These are phyloP conservation scores for Lenzites betulinus DNA, from an alignment of 768 basidiomycete genomes.

Conservation along the genomic window DNA sequence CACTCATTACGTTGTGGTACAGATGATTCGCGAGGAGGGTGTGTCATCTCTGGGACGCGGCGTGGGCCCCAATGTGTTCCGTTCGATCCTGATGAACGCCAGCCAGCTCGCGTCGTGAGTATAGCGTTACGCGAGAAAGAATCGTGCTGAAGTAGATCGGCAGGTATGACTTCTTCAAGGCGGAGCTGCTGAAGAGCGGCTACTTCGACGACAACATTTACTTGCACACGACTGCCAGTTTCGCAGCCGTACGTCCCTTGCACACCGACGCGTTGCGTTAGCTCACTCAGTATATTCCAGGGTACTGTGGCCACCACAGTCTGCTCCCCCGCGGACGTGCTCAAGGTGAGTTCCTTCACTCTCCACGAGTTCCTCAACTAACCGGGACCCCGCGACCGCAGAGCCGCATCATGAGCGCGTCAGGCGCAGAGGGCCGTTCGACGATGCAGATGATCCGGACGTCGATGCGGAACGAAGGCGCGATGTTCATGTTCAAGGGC, in stretches of 20 bases:
- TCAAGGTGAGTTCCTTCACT: conserved; percentile 51
- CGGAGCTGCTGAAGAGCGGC: conserved; percentile 67
- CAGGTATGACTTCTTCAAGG: conserved; percentile 92
- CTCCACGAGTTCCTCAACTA: not conserved
- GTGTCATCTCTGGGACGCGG: conserved; percentile 74
- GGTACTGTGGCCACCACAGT: conserved; percentile 89
- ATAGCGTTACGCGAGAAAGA: not conserved
- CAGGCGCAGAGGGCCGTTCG: conserved; percentile 73
- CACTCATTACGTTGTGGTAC: not conserved
- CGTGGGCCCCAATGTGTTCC: conserved; percentile 81
- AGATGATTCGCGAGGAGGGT: conserved; percentile 92
- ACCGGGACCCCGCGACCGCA: conserved; percentile 26
- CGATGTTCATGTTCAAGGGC: conserved; percentile 93
- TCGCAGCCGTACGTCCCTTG: conserved; percentile 66
- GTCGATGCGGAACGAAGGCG: conserved; percentile 72
- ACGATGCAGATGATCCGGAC: conserved; percentile 68
- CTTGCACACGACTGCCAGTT: conserved; percentile 84
- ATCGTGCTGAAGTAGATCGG: not conserved
- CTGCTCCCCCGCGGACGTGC: conserved; percentile 86
- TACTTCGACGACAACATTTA: conserved; percentile 82
- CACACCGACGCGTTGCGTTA: not conserved
- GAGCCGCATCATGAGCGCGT: conserved; percentile 89
- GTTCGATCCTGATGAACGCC: conserved; percentile 88
- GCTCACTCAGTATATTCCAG: conserved; percentile 34
- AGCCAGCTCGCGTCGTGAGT: conserved; percentile 88